Evolutionary conservation across 164 flowering plant genomes (phyloP), one percentile per base, ranked within the genome.

Genomic region (Vitis riparia): DNA sequence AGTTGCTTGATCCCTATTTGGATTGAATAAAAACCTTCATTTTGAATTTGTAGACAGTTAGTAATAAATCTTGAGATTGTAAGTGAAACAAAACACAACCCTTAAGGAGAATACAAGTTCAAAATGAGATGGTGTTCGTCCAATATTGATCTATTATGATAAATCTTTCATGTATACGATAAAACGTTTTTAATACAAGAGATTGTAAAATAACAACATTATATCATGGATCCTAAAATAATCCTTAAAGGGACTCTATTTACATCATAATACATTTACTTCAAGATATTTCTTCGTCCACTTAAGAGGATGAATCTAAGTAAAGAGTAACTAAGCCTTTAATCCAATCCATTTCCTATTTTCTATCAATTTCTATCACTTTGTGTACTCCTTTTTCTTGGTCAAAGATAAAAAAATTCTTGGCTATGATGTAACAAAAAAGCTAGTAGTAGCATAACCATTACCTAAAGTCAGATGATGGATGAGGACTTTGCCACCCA

Each of bases 401-500:
- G 9, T 51, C 14, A 51, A 51, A 51, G 55, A 51, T 51, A 0
- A 10, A 51, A 51, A 51, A 15, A 0, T 12, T 12, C 55, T 15
- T 51, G 27, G 27, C 27, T 23, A 23, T 23, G 27, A 23, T 23
- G 27, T 23, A 23, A 23, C 23, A 23, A 1, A 23, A 23, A 23
- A 23, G 27, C 27, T 23, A 23, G 27, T 23, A 23, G 11, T 8
- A 51, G 12, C 55, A 51, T 11, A 70, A 64, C 27, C 11, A 65
- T 58, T 77, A 95, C 99, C 98, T 88, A 76, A 95, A 95, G 80
- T 95, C 99, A 37, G 99, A 93, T 61, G 99, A 89, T 62, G 98
- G 99, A 86, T 95, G 93, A 67, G 88, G 77, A 68, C 99, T 98
- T 81, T 95, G 99, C 99, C 99, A 95, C 99, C 99, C 99, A 95